These are phyloP conservation scores for Carpinus viminea DNA, from an alignment of 306 rosid species.

Conservation along the genomic window DNA sequence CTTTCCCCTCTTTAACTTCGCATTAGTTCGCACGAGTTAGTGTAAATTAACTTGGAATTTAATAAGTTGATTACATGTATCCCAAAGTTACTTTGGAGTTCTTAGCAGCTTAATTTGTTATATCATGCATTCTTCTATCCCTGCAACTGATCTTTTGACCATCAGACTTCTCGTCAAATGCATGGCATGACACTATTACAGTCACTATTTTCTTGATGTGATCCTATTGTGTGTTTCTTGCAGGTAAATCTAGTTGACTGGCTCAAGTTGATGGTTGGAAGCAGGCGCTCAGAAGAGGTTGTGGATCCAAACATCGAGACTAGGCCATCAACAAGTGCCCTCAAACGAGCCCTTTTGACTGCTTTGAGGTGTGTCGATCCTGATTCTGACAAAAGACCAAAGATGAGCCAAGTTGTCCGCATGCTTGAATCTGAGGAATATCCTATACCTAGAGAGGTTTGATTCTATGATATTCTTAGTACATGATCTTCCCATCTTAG, in stretches of 20 bases:
- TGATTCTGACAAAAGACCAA: conserved; percentile 79
- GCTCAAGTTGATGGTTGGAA: conserved; percentile 96
- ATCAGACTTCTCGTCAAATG: conserved; percentile 14
- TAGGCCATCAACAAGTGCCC: conserved; percentile 84
- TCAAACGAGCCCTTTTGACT: conserved; percentile 83
- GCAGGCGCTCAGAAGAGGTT: conserved; percentile 83
- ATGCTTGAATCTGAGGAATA: conserved; percentile 96
- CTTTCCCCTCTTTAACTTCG: conserved; percentile 9
- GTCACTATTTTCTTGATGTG: neutral
- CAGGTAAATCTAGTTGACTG: conserved; percentile 95
- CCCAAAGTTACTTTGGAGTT: conserved; percentile 13
- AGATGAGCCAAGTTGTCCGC: conserved; percentile 92
- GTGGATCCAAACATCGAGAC: conserved; percentile 87
- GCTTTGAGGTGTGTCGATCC: conserved; percentile 96
- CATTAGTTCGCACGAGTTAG: neutral
- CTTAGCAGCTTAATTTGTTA: conserved; percentile 8
- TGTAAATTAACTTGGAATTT: conserved; percentile 17
- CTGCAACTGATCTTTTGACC: neutral
- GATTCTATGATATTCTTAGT: conserved; percentile 28
- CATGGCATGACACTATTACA: neutral
- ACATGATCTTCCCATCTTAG: neutral
- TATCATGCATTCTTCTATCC: neutral
- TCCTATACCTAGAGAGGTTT: conserved; percentile 85
- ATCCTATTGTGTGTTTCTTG: conserved; percentile 31
- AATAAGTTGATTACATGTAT: conserved; percentile 8